These are phyloP conservation scores for Xylogone sp. DNA, from an alignment of 2,329 filamentous ascomycete genomes.

Conservation along the genomic window DNA sequence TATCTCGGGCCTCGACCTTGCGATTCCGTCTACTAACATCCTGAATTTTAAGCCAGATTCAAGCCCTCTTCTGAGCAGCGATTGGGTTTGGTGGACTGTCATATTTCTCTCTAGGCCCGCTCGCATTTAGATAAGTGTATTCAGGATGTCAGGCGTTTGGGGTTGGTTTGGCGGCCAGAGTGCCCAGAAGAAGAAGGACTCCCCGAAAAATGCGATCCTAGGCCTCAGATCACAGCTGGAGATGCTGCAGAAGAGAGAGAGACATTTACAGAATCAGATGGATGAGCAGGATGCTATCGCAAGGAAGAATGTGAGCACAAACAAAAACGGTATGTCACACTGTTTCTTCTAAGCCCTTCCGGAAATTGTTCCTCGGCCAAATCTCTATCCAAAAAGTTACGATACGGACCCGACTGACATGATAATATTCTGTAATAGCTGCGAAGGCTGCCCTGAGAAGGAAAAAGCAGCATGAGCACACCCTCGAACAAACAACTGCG, in stretches of 20 bases:
- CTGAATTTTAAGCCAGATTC: background rate
- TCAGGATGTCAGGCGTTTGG: slow-evolving; percentile 65
- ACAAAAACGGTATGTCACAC: slow-evolving; percentile 76
- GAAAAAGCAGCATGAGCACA: slow-evolving; percentile 93
- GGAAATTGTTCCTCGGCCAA: background rate
- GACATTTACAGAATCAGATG: slow-evolving; percentile 86
- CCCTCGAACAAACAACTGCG: slow-evolving; percentile 81
- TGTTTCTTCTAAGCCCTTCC: background rate
- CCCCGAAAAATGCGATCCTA: slow-evolving; percentile 94
- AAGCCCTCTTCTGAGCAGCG: background rate
- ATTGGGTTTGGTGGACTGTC: background rate
- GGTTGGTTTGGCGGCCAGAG: slow-evolving; percentile 87
- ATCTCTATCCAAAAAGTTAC: background rate
- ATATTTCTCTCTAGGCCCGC: background rate
- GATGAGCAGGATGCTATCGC: slow-evolving; percentile 87
- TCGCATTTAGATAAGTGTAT: background rate
- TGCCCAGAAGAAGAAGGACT: slow-evolving; percentile 85
- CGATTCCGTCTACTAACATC: background rate
- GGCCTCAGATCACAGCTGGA: slow-evolving; percentile 83
- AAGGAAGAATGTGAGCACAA: slow-evolving; percentile 80
- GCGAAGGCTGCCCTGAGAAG: slow-evolving; percentile 86
- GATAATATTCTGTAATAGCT: slow-evolving; percentile 46
- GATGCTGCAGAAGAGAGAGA: slow-evolving; percentile 96
- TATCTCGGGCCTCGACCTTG: background rate
- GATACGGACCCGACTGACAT: too few species aligned